Conservation (phyloP, 2,329 filamentous ascomycete genomes). For the Phialemonium atrogriseum region DNA sequence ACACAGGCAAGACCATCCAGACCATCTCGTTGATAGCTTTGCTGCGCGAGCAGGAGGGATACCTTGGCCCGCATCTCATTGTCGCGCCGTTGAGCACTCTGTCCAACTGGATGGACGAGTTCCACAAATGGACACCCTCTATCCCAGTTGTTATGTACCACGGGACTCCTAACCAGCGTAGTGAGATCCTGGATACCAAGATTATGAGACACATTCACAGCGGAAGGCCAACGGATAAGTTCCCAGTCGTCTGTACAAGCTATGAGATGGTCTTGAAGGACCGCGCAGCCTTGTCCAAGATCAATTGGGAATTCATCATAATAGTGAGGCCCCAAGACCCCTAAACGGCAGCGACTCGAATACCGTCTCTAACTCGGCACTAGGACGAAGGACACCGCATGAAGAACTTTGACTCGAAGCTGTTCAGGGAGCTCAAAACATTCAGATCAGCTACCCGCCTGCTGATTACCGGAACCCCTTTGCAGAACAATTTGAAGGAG, state of each 20-base stretch:
- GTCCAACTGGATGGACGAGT: slow-evolving; percentile 94
- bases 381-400: slow-evolving; percentile 92
- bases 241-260: slow-evolving; percentile 87
- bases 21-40: slow-evolving; percentile 83
- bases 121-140: slow-evolving; percentile 78
- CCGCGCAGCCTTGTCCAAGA: slow-evolving; percentile 68
- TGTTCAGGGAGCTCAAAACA: slow-evolving; percentile 80
- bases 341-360: too few relatives aligned
- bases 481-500: slow-evolving; percentile 93
- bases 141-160: slow-evolving; percentile 91
- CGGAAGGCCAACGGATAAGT: slow-evolving; percentile 52
- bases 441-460: slow-evolving; percentile 87
- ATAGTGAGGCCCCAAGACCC: slow-evolving; percentile 56
- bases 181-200: slow-evolving; percentile 61
- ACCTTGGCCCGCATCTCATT: slow-evolving; percentile 80
- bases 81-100: slow-evolving; percentile 85
- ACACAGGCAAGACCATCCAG: slow-evolving; percentile 82
- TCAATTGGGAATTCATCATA: slow-evolving; percentile 96
- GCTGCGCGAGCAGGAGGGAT: slow-evolving; percentile 75
- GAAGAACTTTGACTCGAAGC: slow-evolving; percentile 90
- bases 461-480: slow-evolving; percentile 86
- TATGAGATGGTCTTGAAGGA: slow-evolving; percentile 97
- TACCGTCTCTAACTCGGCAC: too few relatives aligned
- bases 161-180: slow-evolving; percentile 70
- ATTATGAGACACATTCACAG: slow-evolving; percentile 62